A percentile compares a stretch with the other conserved stretches of the same genome.
Conservation (phyloP, 2,329 filamentous ascomycete genomes). For the Xylaria digitata region DNA sequence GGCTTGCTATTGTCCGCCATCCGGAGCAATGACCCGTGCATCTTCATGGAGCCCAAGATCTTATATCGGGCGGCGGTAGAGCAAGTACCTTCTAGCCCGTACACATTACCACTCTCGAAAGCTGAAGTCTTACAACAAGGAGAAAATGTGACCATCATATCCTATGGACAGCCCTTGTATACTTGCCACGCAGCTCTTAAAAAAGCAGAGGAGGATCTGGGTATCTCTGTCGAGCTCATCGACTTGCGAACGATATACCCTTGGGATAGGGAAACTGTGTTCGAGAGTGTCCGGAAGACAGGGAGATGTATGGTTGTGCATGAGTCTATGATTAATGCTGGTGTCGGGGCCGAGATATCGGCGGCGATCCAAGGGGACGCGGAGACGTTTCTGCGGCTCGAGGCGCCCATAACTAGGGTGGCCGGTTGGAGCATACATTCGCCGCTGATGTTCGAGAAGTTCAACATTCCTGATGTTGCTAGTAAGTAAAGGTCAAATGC, state of each 20-base stretch:
- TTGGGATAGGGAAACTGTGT: constrained; percentile 85
- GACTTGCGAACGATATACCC: constrained; percentile 90
- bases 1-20: constrained; percentile 83
- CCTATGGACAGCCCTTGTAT: constrained; percentile 91
- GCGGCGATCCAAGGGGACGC: constrained; percentile 84
- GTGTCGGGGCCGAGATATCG: constrained; percentile 88
- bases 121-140: constrained; percentile 86
- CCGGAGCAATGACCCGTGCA: constrained; percentile 83
- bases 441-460: constrained; percentile 81
- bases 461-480: constrained; percentile 85
- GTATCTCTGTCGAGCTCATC: constrained; percentile 83
- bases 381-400: constrained; percentile 81
- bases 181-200: constrained; percentile 81
- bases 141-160: constrained; percentile 83
- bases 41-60: constrained; percentile 96
- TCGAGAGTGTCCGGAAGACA: constrained; percentile 87
- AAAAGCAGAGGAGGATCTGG: constrained; percentile 79
- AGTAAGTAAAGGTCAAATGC: constrained; percentile 69
- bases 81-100: constrained; percentile 84
- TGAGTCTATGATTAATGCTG: constrained; percentile 90
- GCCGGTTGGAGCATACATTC: constrained; percentile 92
- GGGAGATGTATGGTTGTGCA: constrained; percentile 89
- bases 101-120: constrained; percentile 85
- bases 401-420: constrained; percentile 86
- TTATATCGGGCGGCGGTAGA: constrained; percentile 92